A percentile compares a stretch with the other conserved stretches of the same genome.
phyloP scores from a whole-genome alignment of 108 stramenopile genomes.

The Fragilaria radians region DNA sequence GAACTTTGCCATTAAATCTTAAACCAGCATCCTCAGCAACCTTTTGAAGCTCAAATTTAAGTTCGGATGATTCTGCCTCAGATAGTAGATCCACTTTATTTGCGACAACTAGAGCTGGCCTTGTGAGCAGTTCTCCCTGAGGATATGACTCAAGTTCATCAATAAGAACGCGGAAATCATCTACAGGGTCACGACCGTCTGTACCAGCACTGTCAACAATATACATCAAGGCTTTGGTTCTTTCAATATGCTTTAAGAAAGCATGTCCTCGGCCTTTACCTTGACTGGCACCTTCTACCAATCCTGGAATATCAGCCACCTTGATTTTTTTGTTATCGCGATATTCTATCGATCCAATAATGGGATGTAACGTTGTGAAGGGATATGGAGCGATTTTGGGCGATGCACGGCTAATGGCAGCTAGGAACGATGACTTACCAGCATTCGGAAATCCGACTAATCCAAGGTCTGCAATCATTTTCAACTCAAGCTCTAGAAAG shows the following conservation, averaged over 20 bases:
- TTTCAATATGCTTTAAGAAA: slow-evolving; percentile 91
- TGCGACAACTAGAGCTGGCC: slow-evolving; percentile 69
- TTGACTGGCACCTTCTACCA: slow-evolving; percentile 92
- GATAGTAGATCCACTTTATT: slow-evolving; percentile 81
- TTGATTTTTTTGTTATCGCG: slow-evolving; percentile 70
- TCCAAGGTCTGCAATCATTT: slow-evolving; percentile 95
- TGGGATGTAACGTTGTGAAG: slow-evolving; percentile 96
- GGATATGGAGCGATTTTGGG: slow-evolving; percentile 96
- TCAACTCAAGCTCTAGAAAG: slow-evolving; percentile 86
- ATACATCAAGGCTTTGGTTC: slow-evolving; percentile 76
- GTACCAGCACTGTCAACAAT: slow-evolving; percentile 78
- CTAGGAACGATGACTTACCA: slow-evolving; percentile 89
- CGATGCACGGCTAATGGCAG: slow-evolving; percentile 82
- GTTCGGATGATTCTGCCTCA: slow-evolving; percentile 42
- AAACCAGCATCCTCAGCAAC: slow-evolving; percentile 60
- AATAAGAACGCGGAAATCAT: slow-evolving; percentile 57
- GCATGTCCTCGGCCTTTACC: slow-evolving; percentile 94
- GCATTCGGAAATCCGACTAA: slow-evolving; percentile 99
- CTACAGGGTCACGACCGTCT: slow-evolving; percentile 61
- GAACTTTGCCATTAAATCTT: slow-evolving; percentile 41
- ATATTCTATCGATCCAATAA: slow-evolving; percentile 86
- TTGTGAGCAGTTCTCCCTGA: slow-evolving; percentile 52
- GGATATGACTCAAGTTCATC: slow-evolving; percentile 70
- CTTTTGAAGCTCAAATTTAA: slow-evolving; percentile 20
- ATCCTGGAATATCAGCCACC: slow-evolving; percentile 95